Base-by-base conservation (phyloP, 305 asterid species). In the Rubia tinctorum region DNA sequence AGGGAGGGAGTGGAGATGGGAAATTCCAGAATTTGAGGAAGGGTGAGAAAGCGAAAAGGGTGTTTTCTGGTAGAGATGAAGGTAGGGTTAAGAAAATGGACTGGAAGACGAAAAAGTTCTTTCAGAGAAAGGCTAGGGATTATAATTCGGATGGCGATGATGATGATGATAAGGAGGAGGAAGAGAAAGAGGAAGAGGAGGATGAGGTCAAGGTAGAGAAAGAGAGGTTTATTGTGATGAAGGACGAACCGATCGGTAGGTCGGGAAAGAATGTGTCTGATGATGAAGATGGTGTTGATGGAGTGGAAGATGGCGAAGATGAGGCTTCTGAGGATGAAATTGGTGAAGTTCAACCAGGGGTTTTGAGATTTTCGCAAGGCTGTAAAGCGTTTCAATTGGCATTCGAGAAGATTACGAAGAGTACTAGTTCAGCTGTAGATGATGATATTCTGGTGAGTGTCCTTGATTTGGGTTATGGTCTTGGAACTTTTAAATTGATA, bases 291-390 rank as follows among this genome's bases (percentile, higher is more conserved):
- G 69, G 17, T 64, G 69, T 2, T 9, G 53, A 10, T 8, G 53
- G 12, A 39, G 22, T 59, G 30, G 80, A 80, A 45, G 51, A 75
- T 34, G 39, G 49, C 64, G 49, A 64, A 18, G 84, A 78, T 39
- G 90, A 84, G 62, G 87, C n/a, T 71, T 88, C 90, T 25, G 99
- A 90, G 67, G 96, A 95, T 42, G 99, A 95, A 70, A 84, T 78
- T 10, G 92, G 90, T 2, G 84, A 77, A 67, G 78, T 84, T 80
- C 91, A 88, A 82, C 96, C 96, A 8, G 97, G 98, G 43, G 72
- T 88, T 71, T 85, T 83, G 49, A 89, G 81, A 73, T 90, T 92
- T 58, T 61, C 86, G 1, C 94, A 90, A 70, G 96, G 98, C 12
- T 89, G 88, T 69, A 86, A 85, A 27, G 88, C 93, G 9, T 95